These are phyloP conservation scores for Nidularia pulvinata DNA, from an alignment of 768 basidiomycete genomes.

Conservation along the genomic window DNA sequence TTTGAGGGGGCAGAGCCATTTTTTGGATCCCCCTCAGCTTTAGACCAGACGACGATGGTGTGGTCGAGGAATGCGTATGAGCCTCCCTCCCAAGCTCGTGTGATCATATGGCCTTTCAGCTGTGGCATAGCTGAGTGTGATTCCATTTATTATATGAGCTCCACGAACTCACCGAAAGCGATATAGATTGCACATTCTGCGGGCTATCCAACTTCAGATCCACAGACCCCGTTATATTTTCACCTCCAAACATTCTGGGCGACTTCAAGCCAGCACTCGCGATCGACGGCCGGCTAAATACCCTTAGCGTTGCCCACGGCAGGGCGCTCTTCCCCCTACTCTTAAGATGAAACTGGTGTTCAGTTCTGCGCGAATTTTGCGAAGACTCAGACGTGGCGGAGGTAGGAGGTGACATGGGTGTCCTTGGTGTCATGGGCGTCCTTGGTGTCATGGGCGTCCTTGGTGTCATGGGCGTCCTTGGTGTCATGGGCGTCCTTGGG, in stretches of 20 bases:
- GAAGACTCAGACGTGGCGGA: not conserved
- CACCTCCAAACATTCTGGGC: conserved; percentile 15
- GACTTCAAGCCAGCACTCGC: conserved; percentile 1
- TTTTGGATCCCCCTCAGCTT: not conserved
- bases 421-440: too few relatives aligned
- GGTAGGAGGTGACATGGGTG: too few relatives aligned
- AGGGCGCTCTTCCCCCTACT: conserved; percentile 4
- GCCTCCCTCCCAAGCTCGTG: conserved; percentile 4
- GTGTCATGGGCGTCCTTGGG: not conserved
- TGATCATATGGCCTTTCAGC: conserved; percentile 7
- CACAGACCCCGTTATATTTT: conserved; percentile 11
- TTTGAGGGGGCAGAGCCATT: not conserved
- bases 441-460: not conserved
- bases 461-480: not conserved
- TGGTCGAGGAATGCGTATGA: conserved; percentile 7
- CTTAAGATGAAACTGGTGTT: conserved; percentile 5
- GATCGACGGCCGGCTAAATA: conserved; percentile 9
- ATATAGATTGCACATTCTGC: conserved; percentile 10
- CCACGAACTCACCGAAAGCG: not conserved
- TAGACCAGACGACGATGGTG: conserved; percentile 4
- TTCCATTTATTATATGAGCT: not conserved
- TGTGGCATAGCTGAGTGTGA: not conserved
- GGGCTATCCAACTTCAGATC: conserved; percentile 10
- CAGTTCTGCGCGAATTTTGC: not conserved
- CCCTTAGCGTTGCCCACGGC: conserved; percentile 12